A percentile compares a stretch with the other conserved stretches of the same genome.
Evolutionary conservation across 1,284 basidiomycete species (phyloP).

Genomic region (Caloboletus inedulis): DNA sequence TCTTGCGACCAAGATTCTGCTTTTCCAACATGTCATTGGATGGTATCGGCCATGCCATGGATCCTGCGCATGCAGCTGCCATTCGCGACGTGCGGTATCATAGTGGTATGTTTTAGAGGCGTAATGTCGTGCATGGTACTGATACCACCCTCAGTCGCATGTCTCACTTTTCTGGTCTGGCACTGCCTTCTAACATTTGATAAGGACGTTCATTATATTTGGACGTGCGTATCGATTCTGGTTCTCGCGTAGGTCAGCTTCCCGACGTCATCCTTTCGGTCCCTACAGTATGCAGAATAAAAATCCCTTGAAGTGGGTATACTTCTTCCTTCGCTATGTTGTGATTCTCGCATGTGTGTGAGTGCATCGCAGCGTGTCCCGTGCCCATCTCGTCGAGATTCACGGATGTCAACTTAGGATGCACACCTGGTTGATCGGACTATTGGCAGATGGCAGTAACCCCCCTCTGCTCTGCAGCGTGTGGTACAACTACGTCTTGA

Average conservation of each 20-base stretch:
- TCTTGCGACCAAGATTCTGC: neutral
- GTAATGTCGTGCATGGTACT: neutral
- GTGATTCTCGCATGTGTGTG: slow-evolving; percentile 16
- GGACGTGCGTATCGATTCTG: slow-evolving; percentile 16
- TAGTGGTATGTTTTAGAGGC: slow-evolving; percentile 7
- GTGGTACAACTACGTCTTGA: slow-evolving; percentile 14
- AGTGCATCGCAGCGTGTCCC: neutral
- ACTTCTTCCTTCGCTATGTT: slow-evolving; percentile 23
- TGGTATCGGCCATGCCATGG: neutral
- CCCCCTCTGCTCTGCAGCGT: slow-evolving; percentile 9
- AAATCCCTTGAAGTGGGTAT: slow-evolving; percentile 22
- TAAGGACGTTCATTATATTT: slow-evolving; percentile 23
- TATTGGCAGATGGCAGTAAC: slow-evolving; percentile 14
- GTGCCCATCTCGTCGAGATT: neutral
- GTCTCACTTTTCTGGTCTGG: slow-evolving; percentile 20
- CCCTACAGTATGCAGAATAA: slow-evolving; percentile 15
- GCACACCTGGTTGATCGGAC: slow-evolving; percentile 12
- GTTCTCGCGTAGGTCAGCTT: neutral
- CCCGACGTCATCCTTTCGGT: neutral
- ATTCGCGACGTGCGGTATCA: slow-evolving; percentile 16
- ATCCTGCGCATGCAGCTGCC: neutral
- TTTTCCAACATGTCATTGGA: slow-evolving; percentile 7
- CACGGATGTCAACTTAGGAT: slow-evolving; percentile 2
- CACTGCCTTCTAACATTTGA: slow-evolving; percentile 13
- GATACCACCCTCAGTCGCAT: slow-evolving; percentile 10